Conservation (phyloP, 2,329 filamentous ascomycete species). For the Neonectria punicea region DNA sequence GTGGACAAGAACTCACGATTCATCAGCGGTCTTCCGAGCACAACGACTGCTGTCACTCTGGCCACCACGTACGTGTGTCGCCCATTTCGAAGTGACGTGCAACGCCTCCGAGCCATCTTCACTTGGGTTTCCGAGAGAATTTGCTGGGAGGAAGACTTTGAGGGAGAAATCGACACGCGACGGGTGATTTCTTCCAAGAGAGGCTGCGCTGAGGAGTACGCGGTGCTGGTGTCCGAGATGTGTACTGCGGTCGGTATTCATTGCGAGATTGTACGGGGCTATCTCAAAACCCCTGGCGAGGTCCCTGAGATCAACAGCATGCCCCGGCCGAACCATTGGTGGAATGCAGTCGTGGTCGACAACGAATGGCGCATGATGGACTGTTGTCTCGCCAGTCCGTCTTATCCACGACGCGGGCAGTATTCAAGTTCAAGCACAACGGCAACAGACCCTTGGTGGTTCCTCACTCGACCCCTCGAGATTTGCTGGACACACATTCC, state of each 20-base stretch:
- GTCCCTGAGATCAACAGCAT: slow-evolving; percentile 81
- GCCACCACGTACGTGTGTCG: slow-evolving; percentile 94
- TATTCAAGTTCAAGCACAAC: slow-evolving; percentile 80
- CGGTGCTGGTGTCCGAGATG: slow-evolving; percentile 90
- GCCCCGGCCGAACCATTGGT: slow-evolving; percentile 94
- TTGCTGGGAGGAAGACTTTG: slow-evolving; percentile 93
- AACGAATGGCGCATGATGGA: slow-evolving; percentile 98
- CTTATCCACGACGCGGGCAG: slow-evolving; percentile 80
- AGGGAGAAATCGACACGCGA: slow-evolving; percentile 83
- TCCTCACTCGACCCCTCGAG: slow-evolving; percentile 88
- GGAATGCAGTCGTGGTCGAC: slow-evolving; percentile 94
- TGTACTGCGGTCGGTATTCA: slow-evolving; percentile 88
- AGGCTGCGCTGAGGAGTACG: slow-evolving; percentile 89
- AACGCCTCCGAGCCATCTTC: slow-evolving; percentile 92
- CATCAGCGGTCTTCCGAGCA: slow-evolving; percentile 82
- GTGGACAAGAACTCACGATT: slow-evolving; percentile 98
- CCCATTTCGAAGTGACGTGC: slow-evolving; percentile 93
- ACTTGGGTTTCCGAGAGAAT: slow-evolving; percentile 98
- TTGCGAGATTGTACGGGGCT: slow-evolving; percentile 88
- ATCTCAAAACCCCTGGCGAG: slow-evolving; percentile 91
- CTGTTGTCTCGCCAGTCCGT: slow-evolving; percentile 89
- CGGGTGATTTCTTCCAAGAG: slow-evolving; percentile 86
- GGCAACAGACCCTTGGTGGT: slow-evolving; percentile 89
- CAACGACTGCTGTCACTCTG: slow-evolving; percentile 82
- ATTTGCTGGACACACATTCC: slow-evolving; percentile 97